A percentile compares a stretch with the other conserved stretches of the same genome.
These are phyloP conservation scores for Plectosphaerella plurivora DNA, from an alignment of 2,329 filamentous ascomycete genomes.

Conservation along the genomic window DNA sequence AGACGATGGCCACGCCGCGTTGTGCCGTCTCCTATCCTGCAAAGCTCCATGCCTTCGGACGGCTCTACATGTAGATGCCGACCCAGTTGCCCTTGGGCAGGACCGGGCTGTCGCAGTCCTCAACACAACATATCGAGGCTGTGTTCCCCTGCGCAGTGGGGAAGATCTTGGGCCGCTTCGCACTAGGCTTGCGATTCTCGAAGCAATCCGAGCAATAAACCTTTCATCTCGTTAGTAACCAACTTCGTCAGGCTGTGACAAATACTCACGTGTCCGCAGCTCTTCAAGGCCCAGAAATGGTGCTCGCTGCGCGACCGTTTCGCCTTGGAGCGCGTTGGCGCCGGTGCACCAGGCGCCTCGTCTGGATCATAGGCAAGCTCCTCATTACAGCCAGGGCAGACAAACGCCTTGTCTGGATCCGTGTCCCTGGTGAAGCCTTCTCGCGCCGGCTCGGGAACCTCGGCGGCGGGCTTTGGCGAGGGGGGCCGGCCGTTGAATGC, in stretches of 20 bases:
- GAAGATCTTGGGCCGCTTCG: conserved; percentile 18
- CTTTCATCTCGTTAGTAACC: conserved; percentile 32
- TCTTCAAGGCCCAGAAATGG: conserved; percentile 88
- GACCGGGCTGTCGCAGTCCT: conserved; percentile 51
- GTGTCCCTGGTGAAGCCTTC: conserved; percentile 80
- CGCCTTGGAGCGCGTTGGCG: conserved; percentile 28
- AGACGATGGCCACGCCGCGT: too few species aligned
- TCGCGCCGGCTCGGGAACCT: conserved; percentile 59
- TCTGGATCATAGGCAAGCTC: conserved; percentile 73
- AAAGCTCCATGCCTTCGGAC: too few species aligned
- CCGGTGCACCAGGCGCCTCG: conserved; percentile 19
- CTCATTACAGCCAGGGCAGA: conserved; percentile 83
- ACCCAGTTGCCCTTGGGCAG: conserved; percentile 54
- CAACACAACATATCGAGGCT: conserved; percentile 47
- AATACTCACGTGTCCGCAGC: conserved; percentile 78
- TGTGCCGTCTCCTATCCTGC: too few species aligned
- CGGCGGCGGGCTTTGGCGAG: conserved; percentile 45
- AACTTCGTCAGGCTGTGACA: neutral
- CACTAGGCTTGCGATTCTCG: conserved; percentile 45
- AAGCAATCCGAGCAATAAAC: conserved; percentile 61
- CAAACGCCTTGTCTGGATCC: conserved; percentile 64
- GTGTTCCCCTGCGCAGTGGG: conserved; percentile 17
- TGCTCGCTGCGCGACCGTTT: conserved; percentile 59
- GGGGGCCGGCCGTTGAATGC: conserved; percentile 25
- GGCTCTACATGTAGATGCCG: conserved; percentile 48